Percentiles rank a stretch among this genome's conserved stretches.
Conservation (phyloP, 495 filamentous ascomycete species). For the Aspergillus avenaceus region DNA sequence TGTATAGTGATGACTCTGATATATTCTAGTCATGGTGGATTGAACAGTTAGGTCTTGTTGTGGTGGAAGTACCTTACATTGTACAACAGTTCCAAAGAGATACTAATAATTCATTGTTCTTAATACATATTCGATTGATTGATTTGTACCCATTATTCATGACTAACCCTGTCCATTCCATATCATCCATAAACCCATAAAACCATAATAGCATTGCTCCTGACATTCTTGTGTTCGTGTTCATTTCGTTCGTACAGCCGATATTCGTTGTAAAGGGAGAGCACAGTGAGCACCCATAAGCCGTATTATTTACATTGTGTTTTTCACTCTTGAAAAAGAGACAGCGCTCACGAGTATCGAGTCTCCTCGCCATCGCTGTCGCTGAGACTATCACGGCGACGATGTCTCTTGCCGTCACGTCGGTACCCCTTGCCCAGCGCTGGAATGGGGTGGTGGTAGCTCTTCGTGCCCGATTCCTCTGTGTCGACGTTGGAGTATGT, state of each 20-base stretch:
- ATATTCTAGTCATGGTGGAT: too few species aligned
- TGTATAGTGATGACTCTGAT: too few species aligned
- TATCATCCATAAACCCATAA: background rate
- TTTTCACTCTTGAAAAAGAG: background rate
- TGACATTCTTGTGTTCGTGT: background rate
- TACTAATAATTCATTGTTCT: too few species aligned
- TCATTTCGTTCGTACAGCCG: background rate
- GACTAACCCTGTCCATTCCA: conserved; percentile 2
- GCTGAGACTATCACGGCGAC: conserved; percentile 48
- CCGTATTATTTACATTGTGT: background rate
- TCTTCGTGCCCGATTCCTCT: conserved; percentile 68
- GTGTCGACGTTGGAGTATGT: conserved; percentile 48
- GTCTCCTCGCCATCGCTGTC: conserved; percentile 46
- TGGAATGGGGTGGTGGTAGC: conserved; percentile 75
- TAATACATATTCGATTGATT: background rate
- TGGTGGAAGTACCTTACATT: too few species aligned
- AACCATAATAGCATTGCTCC: background rate
- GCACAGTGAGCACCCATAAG: too few species aligned
- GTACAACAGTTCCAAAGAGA: too few species aligned
- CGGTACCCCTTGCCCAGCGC: conserved; percentile 57
- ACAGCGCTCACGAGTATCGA: conserved; percentile 21
- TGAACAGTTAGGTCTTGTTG: too few species aligned
- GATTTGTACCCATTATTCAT: background rate
- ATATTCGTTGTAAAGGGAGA: conserved; percentile 2
- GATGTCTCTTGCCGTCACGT: conserved; percentile 36